These are phyloP conservation scores for Debaryomyces hansenii DNA, from an alignment of 805 yeast genomes.

Conservation along the genomic window DNA sequence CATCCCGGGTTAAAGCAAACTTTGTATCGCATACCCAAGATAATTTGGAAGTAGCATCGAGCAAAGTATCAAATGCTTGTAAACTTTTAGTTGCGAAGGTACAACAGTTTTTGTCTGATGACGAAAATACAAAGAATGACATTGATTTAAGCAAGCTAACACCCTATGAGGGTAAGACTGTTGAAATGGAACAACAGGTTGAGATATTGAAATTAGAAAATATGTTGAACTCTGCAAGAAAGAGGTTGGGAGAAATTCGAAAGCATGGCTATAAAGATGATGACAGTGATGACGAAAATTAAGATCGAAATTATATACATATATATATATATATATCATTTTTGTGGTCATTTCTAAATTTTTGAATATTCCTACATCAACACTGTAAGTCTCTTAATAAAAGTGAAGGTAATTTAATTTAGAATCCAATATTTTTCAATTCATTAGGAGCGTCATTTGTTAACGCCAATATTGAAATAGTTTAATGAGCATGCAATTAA, in stretches of 20 bases:
- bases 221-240: conserved; percentile 67
- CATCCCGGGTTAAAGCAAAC: conserved; percentile 82
- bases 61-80: conserved; percentile 74
- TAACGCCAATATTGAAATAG: too few species aligned
- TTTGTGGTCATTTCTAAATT: too few species aligned
- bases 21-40: conserved; percentile 77
- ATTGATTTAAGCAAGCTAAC: conserved; percentile 69
- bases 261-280: conserved; percentile 73
- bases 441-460: too few species aligned
- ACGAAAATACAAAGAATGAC: conserved; percentile 32
- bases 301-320: neutral
- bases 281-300: conserved; percentile 48
- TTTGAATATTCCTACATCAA: too few species aligned
- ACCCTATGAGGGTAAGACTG: conserved; percentile 78
- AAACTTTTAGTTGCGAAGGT: conserved; percentile 69
- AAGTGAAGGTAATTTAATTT: too few species aligned
- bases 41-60: conserved; percentile 65
- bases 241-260: conserved; percentile 81
- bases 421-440: too few species aligned
- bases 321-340: too few species aligned
- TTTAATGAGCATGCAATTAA: too few species aligned
- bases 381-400: too few species aligned
- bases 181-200: conserved; percentile 92
- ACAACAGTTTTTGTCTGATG: conserved; percentile 52
- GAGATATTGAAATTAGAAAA: conserved; percentile 83